A percentile compares a stretch with the other conserved stretches of the same genome.
phyloP scores from a whole-genome alignment of 495 filamentous ascomycete genomes.

The Xylaria longipes region DNA sequence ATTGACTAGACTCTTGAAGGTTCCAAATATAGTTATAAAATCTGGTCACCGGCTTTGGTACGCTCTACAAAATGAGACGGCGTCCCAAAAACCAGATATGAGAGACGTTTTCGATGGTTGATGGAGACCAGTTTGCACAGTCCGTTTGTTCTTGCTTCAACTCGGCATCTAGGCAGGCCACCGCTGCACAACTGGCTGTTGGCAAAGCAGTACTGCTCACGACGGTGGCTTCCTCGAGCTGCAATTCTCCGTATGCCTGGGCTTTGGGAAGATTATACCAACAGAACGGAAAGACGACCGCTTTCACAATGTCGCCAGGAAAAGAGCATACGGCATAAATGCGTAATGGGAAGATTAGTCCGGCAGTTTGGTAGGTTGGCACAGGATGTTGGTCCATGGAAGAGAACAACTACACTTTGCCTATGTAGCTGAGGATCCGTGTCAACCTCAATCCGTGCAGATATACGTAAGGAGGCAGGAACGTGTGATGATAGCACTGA shows the following conservation, averaged over 20 bases:
- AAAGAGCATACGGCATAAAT: too few species aligned
- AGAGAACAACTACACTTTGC: not conserved
- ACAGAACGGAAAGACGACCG: not conserved
- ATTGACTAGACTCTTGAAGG: not conserved
- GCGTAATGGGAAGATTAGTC: not conserved
- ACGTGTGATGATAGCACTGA: not conserved
- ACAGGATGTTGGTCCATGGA: not conserved
- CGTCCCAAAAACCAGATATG: not conserved
- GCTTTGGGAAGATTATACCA: not conserved
- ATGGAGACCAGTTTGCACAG: not conserved
- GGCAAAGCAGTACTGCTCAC: not conserved
- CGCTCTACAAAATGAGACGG: not conserved
- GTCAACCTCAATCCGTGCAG: too few species aligned
- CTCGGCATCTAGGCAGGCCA: not conserved
- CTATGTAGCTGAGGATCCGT: not conserved
- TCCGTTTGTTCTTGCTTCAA: slow-evolving; percentile 1
- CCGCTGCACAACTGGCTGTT: too few species aligned
- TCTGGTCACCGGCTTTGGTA: not conserved
- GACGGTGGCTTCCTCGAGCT: not conserved
- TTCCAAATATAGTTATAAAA: not conserved
- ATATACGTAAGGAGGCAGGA: not conserved
- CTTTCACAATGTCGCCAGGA: not conserved
- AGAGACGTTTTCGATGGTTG: not conserved
- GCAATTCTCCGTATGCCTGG: not conserved
- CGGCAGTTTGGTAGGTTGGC: not conserved